Evolutionary conservation across 2,329 filamentous ascomycete genomes (phyloP), one percentile per base, ranked within the genome.

Genomic region (Phyllachora maydis): DNA sequence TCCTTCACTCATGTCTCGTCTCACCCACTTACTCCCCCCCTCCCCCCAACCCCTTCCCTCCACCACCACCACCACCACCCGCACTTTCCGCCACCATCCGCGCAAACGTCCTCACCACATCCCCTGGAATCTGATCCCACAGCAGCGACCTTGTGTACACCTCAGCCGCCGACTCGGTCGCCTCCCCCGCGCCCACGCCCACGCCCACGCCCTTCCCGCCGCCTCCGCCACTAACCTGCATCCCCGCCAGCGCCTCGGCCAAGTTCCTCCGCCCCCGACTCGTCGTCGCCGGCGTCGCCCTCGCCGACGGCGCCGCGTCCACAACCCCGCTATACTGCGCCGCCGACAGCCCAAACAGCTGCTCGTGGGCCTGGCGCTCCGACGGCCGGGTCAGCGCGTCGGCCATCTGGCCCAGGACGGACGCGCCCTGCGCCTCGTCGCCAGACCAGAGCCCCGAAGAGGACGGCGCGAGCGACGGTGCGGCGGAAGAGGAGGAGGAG

Each of bases 71-170:
- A 11, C n/a, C n/a, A 20, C 6, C 6, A 9, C 6, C 16, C 16
- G 16, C 16, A 7, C n/a, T n/a, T 20, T 88, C 76, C 33, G 75
- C 68, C 37, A 92, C 76, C 65, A 91, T 82, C 49, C 79, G 77
- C 39, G 77, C 78, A 55, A 95, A 95, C 45, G 85, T 81, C 36
- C 72, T 69, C 25, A 98, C 81, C 23, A 95, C 82, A 33, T 95
- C 82, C 36, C 69, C 65, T 9, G 88, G 83, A 37, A 95, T 83
- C 48, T 83, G 78, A 41, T 93, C 82, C 79, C 81, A 92, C 28
- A 95, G 68, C 30, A 95, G 61, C 31, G 81, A 91, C 28, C 85
- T 67, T 16, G 83, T 90, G 52, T 92, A 92, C 19, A 93, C 78
- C 39, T 93, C 82, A 27, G 83, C 77, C 22, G 73, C 75, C 24